Evolutionary conservation across 176 grass and related monocot species (phyloP).

Genomic region (Phoenix dactylifera): DNA sequence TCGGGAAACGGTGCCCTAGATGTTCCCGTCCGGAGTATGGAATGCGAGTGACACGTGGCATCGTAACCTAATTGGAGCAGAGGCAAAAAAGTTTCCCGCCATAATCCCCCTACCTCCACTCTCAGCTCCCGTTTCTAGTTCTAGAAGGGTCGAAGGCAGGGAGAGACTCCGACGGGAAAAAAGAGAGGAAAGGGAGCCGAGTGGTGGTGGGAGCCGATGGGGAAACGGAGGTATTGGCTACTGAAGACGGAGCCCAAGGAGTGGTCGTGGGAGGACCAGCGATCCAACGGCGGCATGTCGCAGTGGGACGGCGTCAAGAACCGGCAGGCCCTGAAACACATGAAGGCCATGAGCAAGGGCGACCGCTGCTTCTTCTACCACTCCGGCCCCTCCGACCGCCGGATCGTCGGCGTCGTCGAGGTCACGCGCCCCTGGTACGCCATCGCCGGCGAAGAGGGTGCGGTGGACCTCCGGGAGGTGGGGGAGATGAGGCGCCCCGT

Average conservation of each 20-base stretch:
- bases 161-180: too few species aligned
- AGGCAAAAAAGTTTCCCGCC: too few species aligned
- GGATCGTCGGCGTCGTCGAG: slow-evolving; percentile 60
- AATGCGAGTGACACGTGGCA: too few species aligned
- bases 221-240: slow-evolving; percentile 44
- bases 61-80: too few species aligned
- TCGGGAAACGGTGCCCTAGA: too few species aligned
- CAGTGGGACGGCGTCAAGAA: slow-evolving; percentile 88
- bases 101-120: too few species aligned
- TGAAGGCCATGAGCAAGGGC: slow-evolving; percentile 1
- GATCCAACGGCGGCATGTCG: slow-evolving; percentile 36
- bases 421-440: slow-evolving; percentile 60
- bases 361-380: slow-evolving; percentile 12
- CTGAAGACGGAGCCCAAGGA: slow-evolving; percentile 76
- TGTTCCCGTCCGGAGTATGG: too few species aligned
- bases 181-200: too few species aligned
- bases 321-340: slow-evolving; percentile 52
- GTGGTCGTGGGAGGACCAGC: slow-evolving; percentile 94
- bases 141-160: too few species aligned
- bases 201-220: neutral
- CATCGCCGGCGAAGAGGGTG: slow-evolving; percentile 19
- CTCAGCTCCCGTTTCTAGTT: too few species aligned
- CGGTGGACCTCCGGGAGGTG: slow-evolving; percentile 60
- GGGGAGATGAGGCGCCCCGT: slow-evolving; percentile 43
- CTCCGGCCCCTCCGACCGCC: slow-evolving; percentile 27